These are phyloP conservation scores for Akanthomyces dipterigenus DNA, from an alignment of 2,329 filamentous ascomycete genomes.

Conservation along the genomic window DNA sequence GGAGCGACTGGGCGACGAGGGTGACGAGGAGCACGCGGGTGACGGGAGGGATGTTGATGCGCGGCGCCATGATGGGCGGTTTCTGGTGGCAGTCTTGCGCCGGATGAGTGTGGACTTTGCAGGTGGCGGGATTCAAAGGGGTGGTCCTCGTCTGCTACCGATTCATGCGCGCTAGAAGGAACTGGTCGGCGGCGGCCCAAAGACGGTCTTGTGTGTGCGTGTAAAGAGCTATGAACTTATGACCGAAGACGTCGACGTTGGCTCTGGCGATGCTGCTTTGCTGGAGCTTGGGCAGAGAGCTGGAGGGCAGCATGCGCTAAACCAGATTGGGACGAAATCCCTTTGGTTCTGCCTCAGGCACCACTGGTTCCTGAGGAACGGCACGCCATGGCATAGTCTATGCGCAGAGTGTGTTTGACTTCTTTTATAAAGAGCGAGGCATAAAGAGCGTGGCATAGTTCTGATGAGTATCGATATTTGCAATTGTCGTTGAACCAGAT, in stretches of 20 bases:
- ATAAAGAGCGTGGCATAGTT: too few species aligned
- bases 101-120: too few species aligned
- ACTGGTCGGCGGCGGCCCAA: not conserved
- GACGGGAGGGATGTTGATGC: conserved; percentile 88
- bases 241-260: not conserved
- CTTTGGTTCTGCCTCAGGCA: not conserved
- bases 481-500: not conserved
- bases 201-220: too few species aligned
- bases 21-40: conserved; percentile 74
- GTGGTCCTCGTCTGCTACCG: not conserved
- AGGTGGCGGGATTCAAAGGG: too few species aligned
- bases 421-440: too few species aligned
- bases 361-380: not conserved
- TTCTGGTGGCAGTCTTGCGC: too few species aligned
- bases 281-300: not conserved
- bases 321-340: not conserved
- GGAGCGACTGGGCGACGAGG: conserved; percentile 68
- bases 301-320: not conserved
- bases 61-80: conserved; percentile 55
- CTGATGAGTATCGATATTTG: too few species aligned
- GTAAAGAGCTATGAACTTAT: too few species aligned
- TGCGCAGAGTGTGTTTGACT: too few species aligned
- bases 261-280: not conserved
- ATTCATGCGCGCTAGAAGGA: not conserved
- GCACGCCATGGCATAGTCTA: too few species aligned